Evolutionary conservation across 169 alveolate species (phyloP).

Genomic region (Cryptosporidium canis): DNA sequence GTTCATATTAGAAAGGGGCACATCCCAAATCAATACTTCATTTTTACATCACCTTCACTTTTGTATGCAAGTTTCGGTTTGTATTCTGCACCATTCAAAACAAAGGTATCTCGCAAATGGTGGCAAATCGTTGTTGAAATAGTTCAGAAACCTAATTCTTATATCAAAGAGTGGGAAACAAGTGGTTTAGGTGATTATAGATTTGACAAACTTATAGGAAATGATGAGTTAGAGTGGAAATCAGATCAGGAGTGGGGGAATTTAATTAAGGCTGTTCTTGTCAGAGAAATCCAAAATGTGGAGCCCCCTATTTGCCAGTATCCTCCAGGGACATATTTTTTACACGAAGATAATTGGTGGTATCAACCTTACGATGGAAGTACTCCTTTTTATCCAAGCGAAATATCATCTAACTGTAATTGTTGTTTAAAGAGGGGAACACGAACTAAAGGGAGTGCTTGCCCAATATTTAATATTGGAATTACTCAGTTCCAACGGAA

Average conservation of each 20-base stretch:
- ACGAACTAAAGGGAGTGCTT: slow-evolving; percentile 16
- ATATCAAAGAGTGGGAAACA: slow-evolving; percentile 69
- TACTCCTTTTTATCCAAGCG: slow-evolving; percentile 73
- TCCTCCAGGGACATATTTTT: slow-evolving; percentile 69
- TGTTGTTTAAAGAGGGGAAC: slow-evolving; percentile 45
- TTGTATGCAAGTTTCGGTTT: slow-evolving; percentile 73
- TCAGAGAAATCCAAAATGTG: slow-evolving; percentile 46
- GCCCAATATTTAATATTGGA: slow-evolving; percentile 25
- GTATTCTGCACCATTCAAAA: slow-evolving; percentile 67
- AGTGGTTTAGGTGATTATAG: slow-evolving; percentile 59
- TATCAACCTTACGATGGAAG: slow-evolving; percentile 73
- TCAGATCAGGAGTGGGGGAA: slow-evolving; percentile 26
- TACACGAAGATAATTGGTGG: slow-evolving; percentile 50
- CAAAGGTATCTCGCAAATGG: slow-evolving; percentile 4
- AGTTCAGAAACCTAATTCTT: slow-evolving; percentile 50
- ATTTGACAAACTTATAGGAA: slow-evolving; percentile 33
- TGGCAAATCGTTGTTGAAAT: slow-evolving; percentile 73
- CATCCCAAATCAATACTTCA: slow-evolving; percentile 67
- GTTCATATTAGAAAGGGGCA: slow-evolving; percentile 72
- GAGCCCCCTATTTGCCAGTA: slow-evolving; percentile 70
- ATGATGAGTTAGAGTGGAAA: slow-evolving; percentile 72
- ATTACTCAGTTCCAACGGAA: neutral
- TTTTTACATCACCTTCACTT: slow-evolving; percentile 72
- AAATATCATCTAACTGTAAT: slow-evolving; percentile 32
- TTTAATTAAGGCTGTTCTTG: slow-evolving; percentile 51